phyloP scores from a whole-genome alignment of 1,284 basidiomycete species.

The Apiotrichum montevideense region DNA sequence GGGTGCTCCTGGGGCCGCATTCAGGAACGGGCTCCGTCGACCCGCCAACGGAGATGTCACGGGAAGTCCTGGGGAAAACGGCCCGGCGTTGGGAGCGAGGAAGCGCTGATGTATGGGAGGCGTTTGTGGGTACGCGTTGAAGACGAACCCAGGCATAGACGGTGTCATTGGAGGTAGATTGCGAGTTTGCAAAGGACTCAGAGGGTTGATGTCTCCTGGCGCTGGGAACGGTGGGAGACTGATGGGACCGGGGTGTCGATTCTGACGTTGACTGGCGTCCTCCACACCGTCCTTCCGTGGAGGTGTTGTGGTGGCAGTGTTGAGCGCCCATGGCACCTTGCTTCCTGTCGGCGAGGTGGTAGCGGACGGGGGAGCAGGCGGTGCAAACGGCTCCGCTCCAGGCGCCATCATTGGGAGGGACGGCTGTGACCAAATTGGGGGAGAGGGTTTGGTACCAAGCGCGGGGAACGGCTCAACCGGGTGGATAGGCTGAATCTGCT shows the following conservation, averaged over 20 bases:
- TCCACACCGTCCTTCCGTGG: not conserved
- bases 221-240: slow-evolving; percentile 36
- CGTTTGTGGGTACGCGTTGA: slow-evolving; percentile 46
- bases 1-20: slow-evolving; percentile 47
- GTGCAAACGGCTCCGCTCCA: not conserved
- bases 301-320: slow-evolving; percentile 15
- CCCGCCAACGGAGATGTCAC: slow-evolving; percentile 37
- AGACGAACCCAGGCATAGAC: slow-evolving; percentile 48
- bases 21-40: slow-evolving; percentile 43
- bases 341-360: slow-evolving; percentile 1
- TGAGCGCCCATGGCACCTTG: slow-evolving; percentile 25
- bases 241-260: slow-evolving; percentile 40
- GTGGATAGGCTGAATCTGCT: slow-evolving; percentile 17
- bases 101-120: slow-evolving; percentile 41
- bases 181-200: slow-evolving; percentile 39
- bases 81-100: slow-evolving; percentile 39
- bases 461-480: slow-evolving; percentile 15
- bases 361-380: not conserved
- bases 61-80: slow-evolving; percentile 45
- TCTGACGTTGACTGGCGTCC: not conserved
- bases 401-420: not conserved
- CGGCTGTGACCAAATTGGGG: slow-evolving; percentile 5
- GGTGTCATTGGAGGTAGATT: slow-evolving; percentile 48
- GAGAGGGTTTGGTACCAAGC: slow-evolving; percentile 7
- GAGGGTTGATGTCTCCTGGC: slow-evolving; percentile 28